Base-by-base conservation (phyloP, 768 basidiomycete genomes). In the Lyophyllum decastes region DNA sequence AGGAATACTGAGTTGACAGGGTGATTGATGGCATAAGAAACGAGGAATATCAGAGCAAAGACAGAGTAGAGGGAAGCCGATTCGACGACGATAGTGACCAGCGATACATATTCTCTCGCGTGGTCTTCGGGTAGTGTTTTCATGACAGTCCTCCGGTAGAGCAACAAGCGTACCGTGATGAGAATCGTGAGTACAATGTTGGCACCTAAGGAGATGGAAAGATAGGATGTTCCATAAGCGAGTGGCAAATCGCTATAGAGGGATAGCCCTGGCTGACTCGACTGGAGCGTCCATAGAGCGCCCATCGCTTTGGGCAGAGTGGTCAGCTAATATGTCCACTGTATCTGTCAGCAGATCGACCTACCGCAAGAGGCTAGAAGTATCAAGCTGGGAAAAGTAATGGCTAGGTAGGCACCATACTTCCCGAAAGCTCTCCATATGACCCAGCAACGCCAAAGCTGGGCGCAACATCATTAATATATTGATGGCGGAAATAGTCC, bases 371-470 rank as follows among this genome's bases (percentile, higher is more conserved):
- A 78, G 0, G 61, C 73, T 8, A 80, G 34, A 7, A 80, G 62
- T 33, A 76, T 57, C 6, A 78, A 19, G 0, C 66, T 58, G 10
- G 81, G 80, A 46, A 82, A 68, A 0, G 66, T 54, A 4, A 71
- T 67, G 2, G 73, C 74, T 2, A 70, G 48, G 58, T 72, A 71
- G 6, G 75, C 73, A 16, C 70, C 57, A 0, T 34, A 19, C 16
- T 55, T 63, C 17, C 76, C 77, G 11, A 72, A 73, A 2, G 72
- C 71, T 35, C 69, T 66, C 76, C 79, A 81, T 22, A 81, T 78
- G 14, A 80, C 73, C 71, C 74, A 78, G 60, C 80, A 81, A 19
- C 79, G 68, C 78, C 78, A 81, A 27, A 81, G 64, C 79, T 78
- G 33, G 21, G 43, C 17, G 19, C 45, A 24, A 21, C 22, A 26